Evolutionary conservation across 2,329 filamentous ascomycete genomes (phyloP), one percentile per base, ranked within the genome.

Genomic region (Fusarium brachygibbosum): DNA sequence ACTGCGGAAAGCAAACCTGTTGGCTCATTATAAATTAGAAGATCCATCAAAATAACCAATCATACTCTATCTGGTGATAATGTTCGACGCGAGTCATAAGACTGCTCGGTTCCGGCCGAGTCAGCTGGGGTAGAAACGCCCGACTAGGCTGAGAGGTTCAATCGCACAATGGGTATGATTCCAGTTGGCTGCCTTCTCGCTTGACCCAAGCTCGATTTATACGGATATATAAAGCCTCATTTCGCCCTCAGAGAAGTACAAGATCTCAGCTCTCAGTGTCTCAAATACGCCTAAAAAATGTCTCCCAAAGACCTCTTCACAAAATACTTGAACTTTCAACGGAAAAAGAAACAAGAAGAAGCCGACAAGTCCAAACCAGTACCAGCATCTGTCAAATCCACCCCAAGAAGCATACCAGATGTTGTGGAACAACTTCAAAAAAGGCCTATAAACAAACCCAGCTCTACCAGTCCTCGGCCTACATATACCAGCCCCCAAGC

Each of bases 251-350:
- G 14, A n/a, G 12, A 1, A 16, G n/a, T 11, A 19, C 3, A 16
- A 8, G 9, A 9, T 13, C 19, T 14, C 10, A 21, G 2, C n/a
- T 19, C 13, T 48, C 14, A 21, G 25, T 16, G 10, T 21, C 31
- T 6, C 25, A 42, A 19, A 42, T 2, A 19, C 14, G 28, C 1
- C 11, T 19, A 42, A 12, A 35, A 35, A 17, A 69, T 69, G 66
- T 32, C 42, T 21, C 51, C 46, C 8, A 69, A 62, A 56, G 32
- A 53, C 11, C 19, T 58, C 37, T 19, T 69, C 6, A 29, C 35
- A 21, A 69, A 69, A 25, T 54, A 35, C 23, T 32, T 63, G 12
- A 31, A 23, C 9, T 51, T 62, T 5, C 35, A 40, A 35, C 44
- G 35, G 6, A 37, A 35, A 19, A 40, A 60, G 19, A 46, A 52